These are phyloP conservation scores for Pezicula rhizophila DNA, from an alignment of 2,329 filamentous ascomycete genomes.

Conservation along the genomic window DNA sequence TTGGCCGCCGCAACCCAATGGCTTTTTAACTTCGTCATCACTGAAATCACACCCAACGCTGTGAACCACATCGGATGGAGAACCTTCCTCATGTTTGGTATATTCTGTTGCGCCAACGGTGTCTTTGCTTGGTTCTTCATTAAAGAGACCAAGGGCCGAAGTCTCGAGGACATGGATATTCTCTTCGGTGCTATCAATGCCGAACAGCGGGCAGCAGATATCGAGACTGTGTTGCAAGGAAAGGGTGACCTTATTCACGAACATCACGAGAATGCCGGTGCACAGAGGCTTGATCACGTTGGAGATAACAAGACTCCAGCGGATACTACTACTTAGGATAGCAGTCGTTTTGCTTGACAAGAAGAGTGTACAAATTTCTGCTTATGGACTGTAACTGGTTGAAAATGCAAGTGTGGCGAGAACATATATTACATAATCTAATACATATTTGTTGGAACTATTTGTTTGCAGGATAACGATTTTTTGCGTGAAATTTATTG, in stretches of 20 bases:
- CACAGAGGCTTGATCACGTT: background rate
- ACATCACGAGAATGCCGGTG: background rate
- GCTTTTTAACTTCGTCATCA: slow-evolving; percentile 67
- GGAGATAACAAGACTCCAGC: background rate
- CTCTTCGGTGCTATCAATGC: slow-evolving; percentile 14
- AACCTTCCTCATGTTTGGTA: slow-evolving; percentile 41
- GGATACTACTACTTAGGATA: background rate
- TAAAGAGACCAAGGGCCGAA: slow-evolving; percentile 64
- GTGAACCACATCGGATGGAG: slow-evolving; percentile 40
- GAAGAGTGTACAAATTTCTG: background rate
- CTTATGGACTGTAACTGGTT: background rate
- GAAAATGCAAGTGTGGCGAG: background rate
- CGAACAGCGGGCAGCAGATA: slow-evolving; percentile 7
- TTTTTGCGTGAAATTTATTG: too few species aligned
- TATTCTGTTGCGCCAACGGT: slow-evolving; percentile 37
- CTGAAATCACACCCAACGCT: slow-evolving; percentile 44
- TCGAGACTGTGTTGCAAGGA: slow-evolving; percentile 6
- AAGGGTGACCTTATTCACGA: background rate
- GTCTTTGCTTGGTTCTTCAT: slow-evolving; percentile 46
- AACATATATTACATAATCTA: too few species aligned
- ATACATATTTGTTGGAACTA: too few species aligned
- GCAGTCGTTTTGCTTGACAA: background rate
- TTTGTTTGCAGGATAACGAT: too few species aligned
- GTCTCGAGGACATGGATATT: slow-evolving; percentile 49
- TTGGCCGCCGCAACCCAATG: slow-evolving; percentile 63